Conservation (phyloP, 768 basidiomycete genomes). For the Austroboletus eburneus region DNA sequence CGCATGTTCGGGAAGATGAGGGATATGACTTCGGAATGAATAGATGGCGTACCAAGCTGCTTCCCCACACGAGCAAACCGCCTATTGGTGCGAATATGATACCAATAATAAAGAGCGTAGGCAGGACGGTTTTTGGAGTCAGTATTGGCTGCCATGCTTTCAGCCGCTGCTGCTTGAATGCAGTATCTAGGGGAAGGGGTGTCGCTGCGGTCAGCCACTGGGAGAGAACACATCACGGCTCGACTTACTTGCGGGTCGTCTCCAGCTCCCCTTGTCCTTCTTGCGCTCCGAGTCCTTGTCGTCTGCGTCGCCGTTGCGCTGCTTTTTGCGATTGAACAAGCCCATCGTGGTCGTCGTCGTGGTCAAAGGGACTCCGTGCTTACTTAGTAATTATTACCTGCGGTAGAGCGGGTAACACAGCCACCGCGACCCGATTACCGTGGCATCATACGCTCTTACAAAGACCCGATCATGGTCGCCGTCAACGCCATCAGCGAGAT, state of each 20-base stretch:
- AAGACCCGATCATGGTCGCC: conserved; percentile 44
- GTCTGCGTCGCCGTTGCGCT: conserved; percentile 28
- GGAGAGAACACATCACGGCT: conserved; percentile 4
- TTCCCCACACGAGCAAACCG: conserved; percentile 91
- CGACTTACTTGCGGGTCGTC: conserved; percentile 70
- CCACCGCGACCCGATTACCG: too few species aligned
- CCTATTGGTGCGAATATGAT: conserved; percentile 96
- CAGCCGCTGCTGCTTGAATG: conserved; percentile 98
- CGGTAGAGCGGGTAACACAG: too few species aligned
- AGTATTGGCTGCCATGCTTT: conserved; percentile 99
- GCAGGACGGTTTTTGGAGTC: conserved; percentile 95
- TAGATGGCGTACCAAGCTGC: conserved; percentile 46
- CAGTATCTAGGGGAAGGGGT: conserved; percentile 62
- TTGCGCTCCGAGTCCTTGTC: conserved; percentile 50
- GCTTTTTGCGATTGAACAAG: conserved; percentile 55
- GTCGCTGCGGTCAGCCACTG: conserved; percentile 12
- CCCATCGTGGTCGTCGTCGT: conserved; percentile 39
- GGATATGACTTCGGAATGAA: conserved; percentile 23
- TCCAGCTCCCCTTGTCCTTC: conserved; percentile 86
- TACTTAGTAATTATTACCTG: neutral
- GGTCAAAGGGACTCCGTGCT: neutral
- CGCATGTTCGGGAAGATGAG: conserved; percentile 3
- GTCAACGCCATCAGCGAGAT: conserved; percentile 46
- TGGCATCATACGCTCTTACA: too few species aligned
- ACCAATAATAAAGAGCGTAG: conserved; percentile 92